phyloP scores from a whole-genome alignment of 1,284 basidiomycete genomes.

The Sparassis latifolia region DNA sequence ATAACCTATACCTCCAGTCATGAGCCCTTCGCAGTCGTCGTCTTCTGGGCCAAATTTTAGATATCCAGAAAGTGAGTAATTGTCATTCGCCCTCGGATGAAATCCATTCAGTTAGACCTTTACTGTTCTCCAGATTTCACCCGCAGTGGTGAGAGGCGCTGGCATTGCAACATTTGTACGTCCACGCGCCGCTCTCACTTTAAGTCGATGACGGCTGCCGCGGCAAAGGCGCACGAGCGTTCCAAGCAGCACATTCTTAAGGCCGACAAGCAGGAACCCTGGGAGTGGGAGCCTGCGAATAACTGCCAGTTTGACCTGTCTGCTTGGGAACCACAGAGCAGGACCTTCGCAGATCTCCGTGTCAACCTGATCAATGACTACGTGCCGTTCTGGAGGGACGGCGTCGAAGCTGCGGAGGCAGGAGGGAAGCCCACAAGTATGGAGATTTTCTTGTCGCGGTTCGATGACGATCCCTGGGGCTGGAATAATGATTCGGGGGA shows the following conservation, averaged over 20 bases:
- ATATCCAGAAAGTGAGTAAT: no score
- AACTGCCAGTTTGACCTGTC: no score
- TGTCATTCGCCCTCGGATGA: no score
- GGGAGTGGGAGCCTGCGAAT: conserved; percentile 4
- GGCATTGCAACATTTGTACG: conserved; percentile 15
- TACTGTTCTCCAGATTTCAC: conserved; percentile 10
- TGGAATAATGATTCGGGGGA: conserved; percentile 1
- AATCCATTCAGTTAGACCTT: no score
- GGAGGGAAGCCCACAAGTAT: conserved; percentile 41
- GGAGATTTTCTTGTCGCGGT: conserved; percentile 43
- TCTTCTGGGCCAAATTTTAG: no score
- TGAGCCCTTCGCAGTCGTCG: no score
- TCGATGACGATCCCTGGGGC: conserved; percentile 17
- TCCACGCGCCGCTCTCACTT: conserved; percentile 5
- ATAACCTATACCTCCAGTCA: no score
- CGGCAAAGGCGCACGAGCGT: conserved; percentile 12
- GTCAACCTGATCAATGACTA: no score
- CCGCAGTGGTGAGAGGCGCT: conserved; percentile 5
- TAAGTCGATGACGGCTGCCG: conserved; percentile 12
- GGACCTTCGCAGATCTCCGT: conserved; percentile 24
- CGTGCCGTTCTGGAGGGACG: conserved; percentile 49
- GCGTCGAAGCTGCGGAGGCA: conserved; percentile 43
- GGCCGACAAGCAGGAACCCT: conserved; percentile 4
- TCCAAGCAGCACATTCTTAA: conserved; percentile 10
- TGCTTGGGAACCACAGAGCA: not conserved